Base-by-base conservation (phyloP, 257 asterid species). In the Orobanche coerulescens region DNA sequence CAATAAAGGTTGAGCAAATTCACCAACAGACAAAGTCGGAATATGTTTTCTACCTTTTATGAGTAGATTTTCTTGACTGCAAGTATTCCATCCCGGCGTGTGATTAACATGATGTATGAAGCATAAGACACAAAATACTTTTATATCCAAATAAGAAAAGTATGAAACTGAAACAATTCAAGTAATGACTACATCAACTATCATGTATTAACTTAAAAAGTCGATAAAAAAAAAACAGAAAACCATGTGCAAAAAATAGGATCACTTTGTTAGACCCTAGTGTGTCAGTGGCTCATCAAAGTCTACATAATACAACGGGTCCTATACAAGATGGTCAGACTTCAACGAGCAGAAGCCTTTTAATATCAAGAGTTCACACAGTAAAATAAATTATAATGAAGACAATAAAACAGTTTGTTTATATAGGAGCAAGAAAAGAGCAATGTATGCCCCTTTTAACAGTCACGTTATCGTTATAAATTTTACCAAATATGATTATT, bases 41-140 rank as follows among this genome's bases (percentile, higher is more conserved):
- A 55, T 39, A 53, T 76, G 65, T 54, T 40, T 31, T 25, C 58
- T 82, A 90, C 97, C 95, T 90, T 67, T 83, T 87, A 53, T 76
- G 81, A 36, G 87, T 82, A 56, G 95, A 86, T 65, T 77, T 84
- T 70, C 88, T 79, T 39, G 95, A 81, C 97, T 90, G 79, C 58
- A 71, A 19, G 62, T 69, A 62, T 63, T 50, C 61, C 76, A 61
- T 49, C 67, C 74, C 79, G 66, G 76, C 70, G 61, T 58, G 64
- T 58, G 64, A 68, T 69, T 64, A 65, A 37, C 81, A 71, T 19
- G 53, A 34, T 11, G 67, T 39, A 54, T 64, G 72, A 16, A 30
- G 40, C 58, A 71, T 56, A 36, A 66, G 65, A 55, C 16, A 42
- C 4, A 42, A 53, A 67, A 65, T 18, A 37, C 40, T 54, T 40